phyloP scores from a whole-genome alignment of 257 asterid genomes.

The Petunia axillaris region DNA sequence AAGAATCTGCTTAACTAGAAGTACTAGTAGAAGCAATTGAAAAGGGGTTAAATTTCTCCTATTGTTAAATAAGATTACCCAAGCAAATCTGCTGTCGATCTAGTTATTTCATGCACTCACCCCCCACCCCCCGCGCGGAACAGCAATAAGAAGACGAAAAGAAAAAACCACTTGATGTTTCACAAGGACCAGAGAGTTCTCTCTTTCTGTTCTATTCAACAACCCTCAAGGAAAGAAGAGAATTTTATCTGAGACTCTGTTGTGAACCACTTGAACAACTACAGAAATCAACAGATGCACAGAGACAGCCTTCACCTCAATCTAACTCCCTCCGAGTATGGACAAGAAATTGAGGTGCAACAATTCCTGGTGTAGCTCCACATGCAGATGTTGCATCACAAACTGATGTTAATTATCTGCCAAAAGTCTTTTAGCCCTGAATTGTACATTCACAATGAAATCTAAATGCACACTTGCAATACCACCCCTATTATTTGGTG shows the following conservation, averaged over 20 bases:
- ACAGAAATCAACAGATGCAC: conserved; percentile 3
- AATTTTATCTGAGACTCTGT: neutral
- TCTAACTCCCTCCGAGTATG: conserved; percentile 8
- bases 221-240: conserved; percentile 14
- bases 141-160: no score
- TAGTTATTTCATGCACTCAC: neutral
- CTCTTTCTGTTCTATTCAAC: neutral
- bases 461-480: neutral
- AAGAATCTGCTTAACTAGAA: conserved; percentile 18
- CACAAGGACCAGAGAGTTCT: neutral
- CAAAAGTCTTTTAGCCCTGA: neutral
- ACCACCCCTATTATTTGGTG: neutral
- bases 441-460: neutral
- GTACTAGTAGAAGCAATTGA: conserved; percentile 8
- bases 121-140: neutral
- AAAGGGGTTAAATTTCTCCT: neutral
- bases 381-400: neutral
- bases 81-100: neutral
- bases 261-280: conserved; percentile 2
- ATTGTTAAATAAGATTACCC: neutral
- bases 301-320: neutral
- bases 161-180: neutral
- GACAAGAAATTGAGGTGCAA: conserved; percentile 18
- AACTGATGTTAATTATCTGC: neutral
- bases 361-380: conserved; percentile 4